Evolutionary conservation across 2,329 filamentous ascomycete genomes (phyloP).

Genomic region (Xylariaceae sp.): DNA sequence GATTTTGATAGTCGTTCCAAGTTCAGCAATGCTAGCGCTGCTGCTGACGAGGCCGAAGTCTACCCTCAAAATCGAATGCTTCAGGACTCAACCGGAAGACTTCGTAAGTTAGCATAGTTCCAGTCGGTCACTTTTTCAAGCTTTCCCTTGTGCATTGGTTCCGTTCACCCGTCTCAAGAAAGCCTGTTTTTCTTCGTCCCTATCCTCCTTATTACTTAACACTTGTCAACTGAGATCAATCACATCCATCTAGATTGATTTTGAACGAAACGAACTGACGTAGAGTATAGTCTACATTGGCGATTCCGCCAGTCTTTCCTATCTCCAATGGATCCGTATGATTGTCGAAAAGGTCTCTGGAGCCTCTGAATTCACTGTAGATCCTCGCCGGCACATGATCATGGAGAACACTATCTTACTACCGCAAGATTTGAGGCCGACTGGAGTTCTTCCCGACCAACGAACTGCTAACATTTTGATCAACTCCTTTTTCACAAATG

Average conservation of each 20-base stretch:
- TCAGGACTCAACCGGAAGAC: constrained; percentile 51
- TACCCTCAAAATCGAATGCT: constrained; percentile 54
- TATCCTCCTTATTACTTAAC: not conserved
- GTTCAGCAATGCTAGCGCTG: constrained; percentile 39
- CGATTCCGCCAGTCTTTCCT: constrained; percentile 58
- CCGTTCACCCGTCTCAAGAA: not conserved
- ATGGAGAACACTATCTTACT: constrained; percentile 49
- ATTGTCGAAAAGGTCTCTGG: constrained; percentile 53
- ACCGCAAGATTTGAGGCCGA: constrained; percentile 41
- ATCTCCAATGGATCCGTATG: constrained; percentile 55
- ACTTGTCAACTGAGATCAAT: not conserved
- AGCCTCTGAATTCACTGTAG: constrained; percentile 51
- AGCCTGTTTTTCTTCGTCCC: too few relatives aligned
- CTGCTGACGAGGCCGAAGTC: constrained; percentile 52
- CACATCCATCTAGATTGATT: not conserved
- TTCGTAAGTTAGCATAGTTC: constrained; percentile 40
- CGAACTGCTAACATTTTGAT: constrained; percentile 50
- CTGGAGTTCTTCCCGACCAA: constrained; percentile 51
- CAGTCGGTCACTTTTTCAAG: not conserved
- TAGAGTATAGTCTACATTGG: constrained; percentile 51
- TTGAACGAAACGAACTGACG: not conserved
- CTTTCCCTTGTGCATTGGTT: not conserved
- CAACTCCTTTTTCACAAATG: constrained; percentile 57
- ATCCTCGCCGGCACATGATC: constrained; percentile 52
- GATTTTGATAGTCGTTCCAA: constrained; percentile 34